phyloP scores from a whole-genome alignment of 1,284 basidiomycete species.

The Rhizoctonia solani region DNA sequence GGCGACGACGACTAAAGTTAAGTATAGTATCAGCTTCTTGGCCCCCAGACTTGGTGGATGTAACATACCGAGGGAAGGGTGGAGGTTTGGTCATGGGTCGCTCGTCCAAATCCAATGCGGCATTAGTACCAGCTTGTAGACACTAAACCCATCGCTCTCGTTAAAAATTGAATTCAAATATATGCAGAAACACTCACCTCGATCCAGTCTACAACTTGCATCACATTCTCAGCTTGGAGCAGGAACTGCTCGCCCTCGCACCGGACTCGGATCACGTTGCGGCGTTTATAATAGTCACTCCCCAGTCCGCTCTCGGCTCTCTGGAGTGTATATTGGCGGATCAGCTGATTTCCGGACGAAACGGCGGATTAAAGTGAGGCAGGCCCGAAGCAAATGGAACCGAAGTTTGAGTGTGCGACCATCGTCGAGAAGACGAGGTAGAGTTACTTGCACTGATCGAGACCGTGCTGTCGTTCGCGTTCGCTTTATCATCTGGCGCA shows the following conservation, averaged over 20 bases:
- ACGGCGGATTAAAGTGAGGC: constrained; percentile 26
- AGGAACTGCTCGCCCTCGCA: constrained; percentile 97
- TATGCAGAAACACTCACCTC: constrained; percentile 63
- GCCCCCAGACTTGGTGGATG: too few relatives aligned
- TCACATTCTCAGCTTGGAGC: constrained; percentile 85
- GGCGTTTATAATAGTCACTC: constrained; percentile 92
- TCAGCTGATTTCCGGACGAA: constrained; percentile 44
- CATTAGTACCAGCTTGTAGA: constrained; percentile 91
- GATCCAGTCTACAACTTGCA: constrained; percentile 92
- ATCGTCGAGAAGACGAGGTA: not conserved
- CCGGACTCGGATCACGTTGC: constrained; percentile 92
- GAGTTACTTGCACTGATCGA: not conserved
- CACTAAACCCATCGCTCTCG: constrained; percentile 53
- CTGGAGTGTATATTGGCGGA: constrained; percentile 80
- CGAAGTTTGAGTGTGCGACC: constrained; percentile 22
- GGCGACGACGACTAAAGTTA: constrained; percentile 6
- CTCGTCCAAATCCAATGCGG: constrained; percentile 88
- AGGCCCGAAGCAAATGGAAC: constrained; percentile 13
- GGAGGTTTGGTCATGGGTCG: constrained; percentile 87
- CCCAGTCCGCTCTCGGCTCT: constrained; percentile 91
- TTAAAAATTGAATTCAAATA: constrained; percentile 14
- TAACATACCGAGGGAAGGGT: constrained; percentile 73
- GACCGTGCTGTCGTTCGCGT: not conserved
- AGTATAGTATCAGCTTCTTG: not conserved
- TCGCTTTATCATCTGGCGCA: constrained; percentile 2